Conservation (phyloP, 495 filamentous ascomycete genomes). For the Apodospora peruviana region DNA sequence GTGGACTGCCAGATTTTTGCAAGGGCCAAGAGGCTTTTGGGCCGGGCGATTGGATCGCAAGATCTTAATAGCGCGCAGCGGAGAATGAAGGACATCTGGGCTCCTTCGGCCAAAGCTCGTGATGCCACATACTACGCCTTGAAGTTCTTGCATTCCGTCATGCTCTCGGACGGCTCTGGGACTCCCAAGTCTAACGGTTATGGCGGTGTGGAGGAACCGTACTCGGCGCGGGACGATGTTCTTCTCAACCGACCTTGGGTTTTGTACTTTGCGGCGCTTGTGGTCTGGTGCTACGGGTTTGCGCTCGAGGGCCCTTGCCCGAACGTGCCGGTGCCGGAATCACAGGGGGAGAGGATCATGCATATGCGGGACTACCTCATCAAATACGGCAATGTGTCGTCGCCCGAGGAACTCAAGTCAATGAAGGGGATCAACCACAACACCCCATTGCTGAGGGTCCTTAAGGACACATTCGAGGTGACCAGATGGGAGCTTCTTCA, state of each 20-base stretch:
- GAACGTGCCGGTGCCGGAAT: slow-evolving; percentile 39
- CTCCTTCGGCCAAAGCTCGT: slow-evolving; percentile 82
- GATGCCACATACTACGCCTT: slow-evolving; percentile 93
- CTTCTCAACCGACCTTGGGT: slow-evolving; percentile 94
- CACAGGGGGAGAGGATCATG: slow-evolving; percentile 57
- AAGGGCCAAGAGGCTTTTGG: slow-evolving; percentile 74
- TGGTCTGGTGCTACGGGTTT: slow-evolving; percentile 93
- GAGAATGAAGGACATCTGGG: slow-evolving; percentile 86
- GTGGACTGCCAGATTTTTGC: slow-evolving; percentile 98
- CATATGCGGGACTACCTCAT: slow-evolving; percentile 78
- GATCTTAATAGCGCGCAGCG: slow-evolving; percentile 77
- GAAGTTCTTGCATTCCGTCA: slow-evolving; percentile 75
- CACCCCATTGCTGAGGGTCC: slow-evolving; percentile 73
- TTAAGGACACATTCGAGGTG: slow-evolving; percentile 73
- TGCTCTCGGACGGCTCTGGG: slow-evolving; percentile 50
- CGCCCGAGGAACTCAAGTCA: slow-evolving; percentile 73
- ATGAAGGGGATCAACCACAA: slow-evolving; percentile 77
- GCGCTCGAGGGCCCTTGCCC: slow-evolving; percentile 77
- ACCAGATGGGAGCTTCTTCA: slow-evolving; percentile 88
- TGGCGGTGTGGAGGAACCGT: slow-evolving; percentile 35
- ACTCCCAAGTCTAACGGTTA: slow-evolving; percentile 28
- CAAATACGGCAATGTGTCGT: slow-evolving; percentile 65
- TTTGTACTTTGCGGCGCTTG: slow-evolving; percentile 86
- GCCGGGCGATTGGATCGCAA: slow-evolving; percentile 73
- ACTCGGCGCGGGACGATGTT: slow-evolving; percentile 83